phyloP scores from a whole-genome alignment of 768 basidiomycete species.

The Hemileccinum impolitum region DNA sequence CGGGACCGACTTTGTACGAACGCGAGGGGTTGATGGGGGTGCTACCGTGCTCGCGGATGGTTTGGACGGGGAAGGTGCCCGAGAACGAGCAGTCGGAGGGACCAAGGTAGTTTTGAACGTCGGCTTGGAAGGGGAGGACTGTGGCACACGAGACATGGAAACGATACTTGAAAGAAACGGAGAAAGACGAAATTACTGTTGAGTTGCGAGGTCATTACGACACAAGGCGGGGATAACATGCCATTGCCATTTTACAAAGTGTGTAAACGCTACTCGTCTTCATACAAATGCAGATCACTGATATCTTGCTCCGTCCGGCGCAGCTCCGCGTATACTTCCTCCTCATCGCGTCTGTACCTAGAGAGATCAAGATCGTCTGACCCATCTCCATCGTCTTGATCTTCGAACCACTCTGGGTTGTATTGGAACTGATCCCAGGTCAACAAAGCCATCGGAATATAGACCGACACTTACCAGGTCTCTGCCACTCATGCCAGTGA shows the following conservation, averaged over 20 bases:
- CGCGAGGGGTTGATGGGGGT: constrained; percentile 28
- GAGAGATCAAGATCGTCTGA: constrained; percentile 56
- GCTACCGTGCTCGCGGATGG: constrained; percentile 25
- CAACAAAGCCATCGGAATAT: constrained; percentile 1
- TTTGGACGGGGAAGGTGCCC: constrained; percentile 30
- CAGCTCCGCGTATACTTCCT: constrained; percentile 28
- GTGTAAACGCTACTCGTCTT: constrained; percentile 11
- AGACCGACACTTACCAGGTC: constrained; percentile 65
- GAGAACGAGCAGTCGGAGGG: constrained; percentile 30
- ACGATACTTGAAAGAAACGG: neutral
- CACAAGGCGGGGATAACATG: neutral
- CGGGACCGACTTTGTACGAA: constrained; percentile 37
- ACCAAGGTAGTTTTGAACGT: constrained; percentile 27
- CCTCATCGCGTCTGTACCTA: constrained; percentile 49
- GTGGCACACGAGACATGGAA: constrained; percentile 42
- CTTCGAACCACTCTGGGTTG: constrained; percentile 93
- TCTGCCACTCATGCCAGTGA: constrained; percentile 88
- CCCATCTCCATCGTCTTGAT: constrained; percentile 50
- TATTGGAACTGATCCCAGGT: constrained; percentile 71
- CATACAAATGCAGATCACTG: constrained; percentile 16
- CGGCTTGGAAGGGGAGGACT: constrained; percentile 32
- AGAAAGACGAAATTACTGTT: neutral
- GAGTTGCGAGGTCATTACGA: constrained; percentile 14
- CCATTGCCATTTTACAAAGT: neutral
- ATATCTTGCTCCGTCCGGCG: constrained; percentile 18